A percentile compares a stretch with the other conserved stretches of the same genome.
These are phyloP conservation scores for Talinum fruticosum DNA, from an alignment of 148 eudicot species.

Conservation along the genomic window DNA sequence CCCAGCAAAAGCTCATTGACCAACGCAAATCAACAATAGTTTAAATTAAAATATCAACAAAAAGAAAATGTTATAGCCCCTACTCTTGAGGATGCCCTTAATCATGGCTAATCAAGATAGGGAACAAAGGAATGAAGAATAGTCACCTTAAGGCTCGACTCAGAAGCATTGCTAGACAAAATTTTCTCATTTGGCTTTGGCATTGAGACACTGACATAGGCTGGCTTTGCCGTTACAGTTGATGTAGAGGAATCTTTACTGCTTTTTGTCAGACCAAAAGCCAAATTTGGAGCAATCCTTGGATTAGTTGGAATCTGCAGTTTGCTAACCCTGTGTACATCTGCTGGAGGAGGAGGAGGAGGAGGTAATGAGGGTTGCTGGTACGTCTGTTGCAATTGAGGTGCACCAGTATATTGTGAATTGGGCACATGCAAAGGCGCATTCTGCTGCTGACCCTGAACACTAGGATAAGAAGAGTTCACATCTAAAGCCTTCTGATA, in stretches of 20 bases:
- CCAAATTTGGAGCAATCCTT: constrained; percentile 76
- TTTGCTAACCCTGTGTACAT: constrained; percentile 61
- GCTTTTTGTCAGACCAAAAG: constrained; percentile 45
- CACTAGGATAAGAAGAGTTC: constrained; percentile 43
- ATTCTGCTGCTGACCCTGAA: constrained; percentile 57
- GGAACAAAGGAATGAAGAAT: neutral
- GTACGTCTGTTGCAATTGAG: constrained; percentile 46
- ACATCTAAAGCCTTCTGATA: constrained; percentile 51
- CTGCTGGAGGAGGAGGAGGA: constrained; percentile 48
- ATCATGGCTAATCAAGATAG: neutral
- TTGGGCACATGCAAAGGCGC: constrained; percentile 38
- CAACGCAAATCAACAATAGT: neutral
- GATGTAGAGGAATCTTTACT: constrained; percentile 49
- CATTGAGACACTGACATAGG: constrained; percentile 76
- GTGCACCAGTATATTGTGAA: constrained; percentile 43
- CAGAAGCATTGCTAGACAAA: constrained; percentile 48
- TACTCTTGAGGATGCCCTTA: neutral
- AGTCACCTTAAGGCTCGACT: constrained; percentile 67
- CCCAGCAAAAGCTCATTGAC: constrained; percentile 6
- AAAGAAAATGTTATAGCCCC: neutral
- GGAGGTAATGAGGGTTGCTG: constrained; percentile 49
- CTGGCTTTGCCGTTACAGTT: constrained; percentile 64
- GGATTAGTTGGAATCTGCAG: constrained; percentile 89
- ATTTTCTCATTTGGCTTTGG: constrained; percentile 49
- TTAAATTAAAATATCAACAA: neutral